Conservation (phyloP, 331 rosid genomes). For the Acacia pycnantha region DNA sequence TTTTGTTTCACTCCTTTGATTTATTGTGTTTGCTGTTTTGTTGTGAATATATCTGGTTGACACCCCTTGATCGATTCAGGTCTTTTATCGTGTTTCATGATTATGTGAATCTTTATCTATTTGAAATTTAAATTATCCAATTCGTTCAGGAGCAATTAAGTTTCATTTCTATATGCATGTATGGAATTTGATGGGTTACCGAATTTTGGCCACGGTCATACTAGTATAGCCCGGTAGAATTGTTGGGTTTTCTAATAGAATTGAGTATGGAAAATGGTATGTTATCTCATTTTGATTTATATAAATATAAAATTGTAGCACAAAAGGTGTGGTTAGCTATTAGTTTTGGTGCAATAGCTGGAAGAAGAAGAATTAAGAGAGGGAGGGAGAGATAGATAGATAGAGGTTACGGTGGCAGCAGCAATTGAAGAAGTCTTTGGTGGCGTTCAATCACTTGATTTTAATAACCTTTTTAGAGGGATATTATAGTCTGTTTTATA, state of each 20-base stretch:
- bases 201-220: background rate
- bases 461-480: background rate
- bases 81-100: background rate
- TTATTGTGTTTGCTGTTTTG: background rate
- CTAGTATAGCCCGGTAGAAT: background rate
- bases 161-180: background rate
- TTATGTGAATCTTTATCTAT: background rate
- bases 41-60: background rate
- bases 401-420: background rate
- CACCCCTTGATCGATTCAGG: background rate
- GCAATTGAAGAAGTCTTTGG: background rate
- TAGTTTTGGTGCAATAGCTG: background rate
- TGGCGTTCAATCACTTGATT: background rate
- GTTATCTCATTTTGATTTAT: background rate
- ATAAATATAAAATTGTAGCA: background rate
- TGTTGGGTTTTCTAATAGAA: background rate
- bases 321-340: background rate
- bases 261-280: background rate
- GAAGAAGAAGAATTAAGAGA: background rate
- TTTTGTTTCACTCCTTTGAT: background rate
- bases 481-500: background rate
- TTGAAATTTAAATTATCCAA: background rate
- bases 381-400: background rate
- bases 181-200: background rate
- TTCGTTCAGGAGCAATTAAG: background rate